A percentile compares a stretch with the other conserved stretches of the same genome.
Conservation (phyloP, 2,329 filamentous ascomycete genomes). For the Trichoderma hamatum region DNA sequence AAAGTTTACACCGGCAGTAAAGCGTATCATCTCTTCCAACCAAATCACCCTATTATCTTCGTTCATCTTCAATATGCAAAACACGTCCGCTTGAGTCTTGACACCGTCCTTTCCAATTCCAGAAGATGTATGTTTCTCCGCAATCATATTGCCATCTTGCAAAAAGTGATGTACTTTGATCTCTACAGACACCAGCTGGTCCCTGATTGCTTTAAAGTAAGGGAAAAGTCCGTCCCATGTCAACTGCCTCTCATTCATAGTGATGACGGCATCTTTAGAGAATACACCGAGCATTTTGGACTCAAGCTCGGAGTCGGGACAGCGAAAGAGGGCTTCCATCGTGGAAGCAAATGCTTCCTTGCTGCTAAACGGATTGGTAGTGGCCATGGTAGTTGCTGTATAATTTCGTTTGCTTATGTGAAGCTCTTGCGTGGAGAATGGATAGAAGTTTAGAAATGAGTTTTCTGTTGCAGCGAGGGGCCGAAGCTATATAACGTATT, state of each 20-base stretch:
- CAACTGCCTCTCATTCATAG: constrained; percentile 8
- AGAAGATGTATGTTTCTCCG: constrained; percentile 11
- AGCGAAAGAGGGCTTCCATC: not conserved
- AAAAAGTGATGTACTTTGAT: not conserved
- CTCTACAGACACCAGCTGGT: not conserved
- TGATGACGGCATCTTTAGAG: not conserved
- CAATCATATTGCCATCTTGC: constrained; percentile 19
- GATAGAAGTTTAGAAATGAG: not conserved
- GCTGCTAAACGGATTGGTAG: not conserved
- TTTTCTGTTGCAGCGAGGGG: not conserved
- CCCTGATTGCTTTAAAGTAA: not conserved
- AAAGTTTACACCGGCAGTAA: too few species aligned
- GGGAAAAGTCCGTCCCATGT: not conserved
- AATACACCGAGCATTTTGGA: not conserved
- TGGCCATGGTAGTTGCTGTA: not conserved
- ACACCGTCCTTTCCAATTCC: constrained; percentile 1
- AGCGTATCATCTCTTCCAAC: constrained; percentile 6
- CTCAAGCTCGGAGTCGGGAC: constrained; percentile 6
- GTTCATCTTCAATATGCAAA: constrained; percentile 6
- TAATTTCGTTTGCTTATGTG: not conserved
- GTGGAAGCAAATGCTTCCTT: constrained; percentile 2
- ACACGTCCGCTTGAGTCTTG: not conserved
- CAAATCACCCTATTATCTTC: not conserved
- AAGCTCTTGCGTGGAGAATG: not conserved
- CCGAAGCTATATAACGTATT: not conserved